Evolutionary conservation across 345 rosid genomes (phyloP).

Genomic region (Brassica rapa): DNA sequence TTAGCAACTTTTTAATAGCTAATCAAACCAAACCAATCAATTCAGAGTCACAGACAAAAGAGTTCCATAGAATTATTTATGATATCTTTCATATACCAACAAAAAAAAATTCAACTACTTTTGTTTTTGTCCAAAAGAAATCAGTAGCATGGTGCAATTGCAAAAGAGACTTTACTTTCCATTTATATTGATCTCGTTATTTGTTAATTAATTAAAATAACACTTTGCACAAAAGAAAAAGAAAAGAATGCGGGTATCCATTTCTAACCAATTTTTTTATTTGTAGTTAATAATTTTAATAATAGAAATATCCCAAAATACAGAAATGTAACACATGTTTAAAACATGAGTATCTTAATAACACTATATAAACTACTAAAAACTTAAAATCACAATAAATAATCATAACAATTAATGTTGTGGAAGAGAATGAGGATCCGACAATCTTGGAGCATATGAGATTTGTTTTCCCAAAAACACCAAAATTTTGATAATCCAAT

Average conservation of each 20-base stretch:
- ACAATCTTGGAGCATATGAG: slow-evolving; percentile 12
- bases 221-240: background rate
- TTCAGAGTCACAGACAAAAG: background rate
- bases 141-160: background rate
- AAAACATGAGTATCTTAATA: background rate
- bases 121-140: background rate
- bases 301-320: background rate
- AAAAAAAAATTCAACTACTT: background rate
- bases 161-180: background rate
- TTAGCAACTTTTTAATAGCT: background rate
- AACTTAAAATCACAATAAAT: background rate
- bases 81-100: background rate
- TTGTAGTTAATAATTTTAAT: background rate
- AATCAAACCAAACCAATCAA: background rate
- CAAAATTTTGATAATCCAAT: slow-evolving; percentile 6
- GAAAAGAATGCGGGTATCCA: background rate
- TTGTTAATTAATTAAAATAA: background rate
- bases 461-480: background rate
- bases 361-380: background rate
- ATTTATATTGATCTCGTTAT: background rate
- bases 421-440: background rate
- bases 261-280: background rate
- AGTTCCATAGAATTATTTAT: background rate
- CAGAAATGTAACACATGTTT: background rate
- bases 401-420: background rate